Evolutionary conservation across 192 early-diverging fungal species (phyloP), one percentile per base, ranked within the genome.

Genomic region (Nowakowskiella sp.): DNA sequence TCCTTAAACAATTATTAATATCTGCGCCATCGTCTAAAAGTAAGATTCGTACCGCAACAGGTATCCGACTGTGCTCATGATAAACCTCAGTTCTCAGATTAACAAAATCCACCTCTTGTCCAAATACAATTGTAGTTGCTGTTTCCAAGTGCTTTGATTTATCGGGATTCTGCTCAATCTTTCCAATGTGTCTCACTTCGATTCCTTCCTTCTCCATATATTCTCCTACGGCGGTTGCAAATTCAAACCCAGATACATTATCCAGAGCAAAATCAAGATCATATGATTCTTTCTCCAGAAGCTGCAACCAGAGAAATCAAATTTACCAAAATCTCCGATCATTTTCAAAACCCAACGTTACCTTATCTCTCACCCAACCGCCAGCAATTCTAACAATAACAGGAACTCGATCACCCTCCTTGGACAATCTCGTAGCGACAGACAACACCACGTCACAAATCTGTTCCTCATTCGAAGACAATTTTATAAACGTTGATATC

Each of bases 341-440:
- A 7, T 8, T 16, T 47, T 10, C 3, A 33, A 34, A 19, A 57
- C n/a, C 10, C 1, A 1, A 2, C 30, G 24, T 61, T n/a, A 88
- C 85, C 71, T 99, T 99, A 67, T 99, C 96, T 49, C 96, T 80
- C 34, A 99, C 96, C 96, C 94, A 99, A 7, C 96, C 96, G 42
- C 96, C 96, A 24, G 93, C 92, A 34, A 99, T 89, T 13, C 95
- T 77, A 42, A 94, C 77, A 22, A 78, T 70, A 51, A 88, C 62
- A 30, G 53, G 53, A 23, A 46, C 10, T 39, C n/a, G 34, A 39
- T 47, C 47, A 47, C 36, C 13, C n/a, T 39, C 36, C 36, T 39
- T n/a, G n/a, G n/a, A n/a, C n/a, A n/a, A n/a, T n/a, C n/a, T n/a
- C n/a, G n/a, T n/a, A n/a, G n/a, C n/a, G n/a, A n/a, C n/a, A n/a